Evolutionary conservation across 441 rosid genomes (phyloP), one percentile per base, ranked within the genome.

Genomic region (Adansonia gregorii): DNA sequence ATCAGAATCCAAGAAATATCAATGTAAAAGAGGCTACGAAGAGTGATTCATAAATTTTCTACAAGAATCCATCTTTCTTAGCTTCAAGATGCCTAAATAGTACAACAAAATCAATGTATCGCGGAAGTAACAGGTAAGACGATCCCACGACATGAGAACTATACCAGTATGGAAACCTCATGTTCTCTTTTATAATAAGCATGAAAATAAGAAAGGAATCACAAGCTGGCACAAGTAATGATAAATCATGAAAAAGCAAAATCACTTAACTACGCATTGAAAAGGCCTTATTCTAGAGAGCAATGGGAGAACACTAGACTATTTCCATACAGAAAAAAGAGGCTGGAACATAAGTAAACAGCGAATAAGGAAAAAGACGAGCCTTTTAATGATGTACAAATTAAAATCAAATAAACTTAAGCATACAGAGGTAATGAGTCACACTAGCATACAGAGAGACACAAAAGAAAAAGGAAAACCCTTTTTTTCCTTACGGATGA

Each of bases 11-110:
- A 73, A 19, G 43, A 20, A 63, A 51, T 12, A 39, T 58, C 27
- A n/a, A 67, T 17, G 8, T 11, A 27, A 51, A 56, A 5, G 58
- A 52, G 20, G 64, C 54, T 31, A 12, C 6, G 15, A 49, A 31
- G 76, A 74, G 41, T 59, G 43, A 61, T 9, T 61, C 73, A 60
- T 22, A 20, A 39, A 43, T 51, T 43, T 41, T 68, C 20, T 14
- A 48, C 58, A 31, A 56, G 72, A 41, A 67, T 9, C 51, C 48
- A 15, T 55, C 12, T 63, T 54, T 5, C 10, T 22, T 17, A 55
- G 35, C 35, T 72, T 41, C 75, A 10, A 39, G 51, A 7, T 10
- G 65, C 75, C 75, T 17, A 55, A 54, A 10, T 17, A 35, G 51
- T 55, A 54, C 6, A 56, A 72, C 35, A 54, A 72, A 55, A 72